Base-by-base conservation (phyloP, 371 early-diverging fungal species). In the Rhizopus stolonifer region DNA sequence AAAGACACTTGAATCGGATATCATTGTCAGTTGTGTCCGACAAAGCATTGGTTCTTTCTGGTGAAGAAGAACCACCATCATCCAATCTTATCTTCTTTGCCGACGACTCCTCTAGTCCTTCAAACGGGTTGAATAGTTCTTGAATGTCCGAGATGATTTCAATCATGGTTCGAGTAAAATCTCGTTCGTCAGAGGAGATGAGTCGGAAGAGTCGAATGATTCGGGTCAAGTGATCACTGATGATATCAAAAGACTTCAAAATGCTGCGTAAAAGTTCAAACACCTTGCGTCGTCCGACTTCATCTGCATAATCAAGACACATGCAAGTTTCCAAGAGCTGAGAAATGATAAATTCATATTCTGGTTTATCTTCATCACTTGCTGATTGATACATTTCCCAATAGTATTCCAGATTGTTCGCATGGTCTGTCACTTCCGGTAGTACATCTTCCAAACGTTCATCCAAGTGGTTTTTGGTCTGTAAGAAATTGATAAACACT, bases 241-340 rank as follows among this genome's bases (percentile, higher is more conserved):
- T 81, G 14, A 90, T 72, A 52, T 91, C 90, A 7, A 81, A 77
- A 4, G 83, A 64, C 67, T 83, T 73, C 5, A 91, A 56, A 66
- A 92, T 82, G 56, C 88, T 82, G 81, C 93, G 83, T 43, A 93
- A 68, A 22, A 88, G 60, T 32, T 80, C 80, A 67, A 87, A 84
- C 82, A 94, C 85, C 55, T 86, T 80, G 25, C 91, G 79, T 38
- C 94, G 74, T 4, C 93, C 93, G 36, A 87, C 81, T 79, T 94
- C 94, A 61, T 94, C 94, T 24, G 86, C 84, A 58, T 91, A 93
- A 47, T 94, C 92, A 4, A 87, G 71, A n/a, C 80, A 68, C 46
- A 79, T 79, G 26, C 88, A 86, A 33, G 90, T 85, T 49, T 87
- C 80, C 46, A 93, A 70, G 36, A 91, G 66, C 64, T 92, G 92